Evolutionary conservation across 2,329 filamentous ascomycete species (phyloP), one percentile per base, ranked within the genome.

Genomic region (Penicillium sp.): DNA sequence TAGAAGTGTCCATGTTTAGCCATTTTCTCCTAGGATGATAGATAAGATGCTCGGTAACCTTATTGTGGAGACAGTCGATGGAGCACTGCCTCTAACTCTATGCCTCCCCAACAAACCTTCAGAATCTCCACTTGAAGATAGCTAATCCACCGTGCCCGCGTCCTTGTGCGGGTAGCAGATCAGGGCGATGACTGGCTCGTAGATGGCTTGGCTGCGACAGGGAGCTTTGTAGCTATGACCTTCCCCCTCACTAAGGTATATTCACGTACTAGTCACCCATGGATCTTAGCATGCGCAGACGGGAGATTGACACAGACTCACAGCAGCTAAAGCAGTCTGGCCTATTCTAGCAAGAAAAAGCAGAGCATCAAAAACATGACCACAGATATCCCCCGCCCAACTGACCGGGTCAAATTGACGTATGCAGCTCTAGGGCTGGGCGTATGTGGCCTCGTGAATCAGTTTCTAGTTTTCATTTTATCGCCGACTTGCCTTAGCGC

Each of bases 141-240:
- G n/a, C 19, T 51, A 28, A 42, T 55, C 49, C 49, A 56, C 46
- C 45, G 19, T 49, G 25, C 52, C 26, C 25, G 51, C 30, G 49
- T 64, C 56, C 55, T 49, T 63, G 58, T 59, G 53, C 56, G 61
- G 61, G 60, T 60, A 57, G 58, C 37, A 65, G 63, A 65, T 65
- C 58, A 61, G 51, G 30, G 19, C 37, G 19, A 42, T 48, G 25
- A 52, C 52, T 54, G 13, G 46, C 57, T 38, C 49, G 25, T 33
- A 25, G 55, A 56, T 56, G 19, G 22, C 45, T 57, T 40, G 33
- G 49, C 37, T 37, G 33, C 33, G 7, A 35, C 35, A 40, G 14
- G 25, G 16, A 48, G 45, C 45, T 30, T 7, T 11, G 11, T 49
- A 26, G 16, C 19, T 51, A 52, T 28, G 38, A 37, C 55, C 48